A percentile compares a stretch with the other conserved stretches of the same genome.
Conservation (phyloP, 257 asterid genomes). For the Handroanthus guayacan region DNA sequence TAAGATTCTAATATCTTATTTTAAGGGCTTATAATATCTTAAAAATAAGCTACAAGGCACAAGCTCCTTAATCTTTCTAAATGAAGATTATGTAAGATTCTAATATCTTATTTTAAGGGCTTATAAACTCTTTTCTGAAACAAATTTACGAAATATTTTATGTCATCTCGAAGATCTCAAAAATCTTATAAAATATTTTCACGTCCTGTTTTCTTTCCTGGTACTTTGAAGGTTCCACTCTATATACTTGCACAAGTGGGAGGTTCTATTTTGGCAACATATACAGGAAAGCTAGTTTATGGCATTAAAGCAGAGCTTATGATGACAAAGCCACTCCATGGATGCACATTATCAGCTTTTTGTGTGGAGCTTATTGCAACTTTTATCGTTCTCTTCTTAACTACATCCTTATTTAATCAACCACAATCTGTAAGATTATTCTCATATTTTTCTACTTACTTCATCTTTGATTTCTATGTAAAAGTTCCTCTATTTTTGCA, state of each 20-base stretch:
- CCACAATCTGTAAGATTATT: constrained; percentile 55
- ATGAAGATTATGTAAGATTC: too few relatives aligned
- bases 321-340: constrained; percentile 75
- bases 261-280: constrained; percentile 73
- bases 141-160: too few relatives aligned
- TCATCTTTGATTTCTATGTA: neutral
- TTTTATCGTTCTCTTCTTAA: constrained; percentile 68
- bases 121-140: too few relatives aligned
- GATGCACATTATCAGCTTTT: constrained; percentile 61
- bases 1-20: too few relatives aligned
- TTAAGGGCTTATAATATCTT: too few relatives aligned
- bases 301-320: constrained; percentile 61
- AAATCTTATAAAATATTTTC: too few relatives aligned
- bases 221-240: constrained; percentile 62
- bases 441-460: neutral
- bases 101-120: too few relatives aligned
- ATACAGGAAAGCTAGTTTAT: constrained; percentile 57
- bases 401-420: constrained; percentile 64
- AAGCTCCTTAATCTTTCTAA: too few relatives aligned
- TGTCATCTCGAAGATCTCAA: too few relatives aligned
- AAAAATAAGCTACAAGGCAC: too few relatives aligned
- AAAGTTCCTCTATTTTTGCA: constrained; percentile 33
- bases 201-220: neutral
- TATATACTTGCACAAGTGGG: constrained; percentile 78
- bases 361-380: constrained; percentile 77